Evolutionary conservation across 495 filamentous ascomycete genomes (phyloP).

Genomic region (Tuber brumale): DNA sequence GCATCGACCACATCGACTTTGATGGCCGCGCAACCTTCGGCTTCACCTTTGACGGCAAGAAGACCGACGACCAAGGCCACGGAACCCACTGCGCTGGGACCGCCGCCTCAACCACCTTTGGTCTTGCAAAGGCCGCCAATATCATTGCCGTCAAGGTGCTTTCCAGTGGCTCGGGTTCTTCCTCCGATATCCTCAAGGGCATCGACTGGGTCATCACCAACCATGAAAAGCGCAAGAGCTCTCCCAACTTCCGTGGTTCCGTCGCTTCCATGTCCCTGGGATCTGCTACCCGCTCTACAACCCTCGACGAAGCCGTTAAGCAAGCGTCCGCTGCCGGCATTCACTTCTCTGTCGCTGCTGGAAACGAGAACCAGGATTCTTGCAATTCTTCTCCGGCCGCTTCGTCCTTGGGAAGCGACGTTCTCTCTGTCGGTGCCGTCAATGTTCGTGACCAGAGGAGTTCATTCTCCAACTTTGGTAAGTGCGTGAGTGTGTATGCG

Average conservation of each 20-base stretch:
- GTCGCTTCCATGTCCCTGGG: slow-evolving; percentile 43
- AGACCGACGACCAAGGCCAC: slow-evolving; percentile 47
- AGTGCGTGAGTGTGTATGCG: slow-evolving; percentile 53
- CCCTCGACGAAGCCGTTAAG: slow-evolving; percentile 55
- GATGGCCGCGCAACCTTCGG: slow-evolving; percentile 45
- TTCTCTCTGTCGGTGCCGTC: slow-evolving; percentile 58
- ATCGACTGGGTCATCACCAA: slow-evolving; percentile 56
- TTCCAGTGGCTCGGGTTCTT: slow-evolving; percentile 49
- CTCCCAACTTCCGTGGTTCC: slow-evolving; percentile 43
- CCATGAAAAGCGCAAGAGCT: slow-evolving; percentile 43
- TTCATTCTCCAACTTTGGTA: slow-evolving; percentile 58
- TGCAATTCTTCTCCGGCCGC: slow-evolving; percentile 53
- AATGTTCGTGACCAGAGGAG: slow-evolving; percentile 50
- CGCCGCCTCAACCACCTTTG: slow-evolving; percentile 57
- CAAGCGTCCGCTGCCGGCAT: slow-evolving; percentile 51
- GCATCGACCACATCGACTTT: slow-evolving; percentile 46
- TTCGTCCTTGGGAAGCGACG: slow-evolving; percentile 43
- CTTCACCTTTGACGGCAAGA: slow-evolving; percentile 41
- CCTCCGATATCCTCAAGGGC: slow-evolving; percentile 54
- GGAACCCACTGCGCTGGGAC: slow-evolving; percentile 64
- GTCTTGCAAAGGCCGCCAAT: slow-evolving; percentile 61
- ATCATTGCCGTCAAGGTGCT: slow-evolving; percentile 66
- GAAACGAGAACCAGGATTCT: slow-evolving; percentile 58
- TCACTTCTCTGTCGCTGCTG: slow-evolving; percentile 59
- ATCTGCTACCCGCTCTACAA: slow-evolving; percentile 44